Evolutionary conservation across 306 rosid genomes (phyloP).

Genomic region (Quercus gilva): DNA sequence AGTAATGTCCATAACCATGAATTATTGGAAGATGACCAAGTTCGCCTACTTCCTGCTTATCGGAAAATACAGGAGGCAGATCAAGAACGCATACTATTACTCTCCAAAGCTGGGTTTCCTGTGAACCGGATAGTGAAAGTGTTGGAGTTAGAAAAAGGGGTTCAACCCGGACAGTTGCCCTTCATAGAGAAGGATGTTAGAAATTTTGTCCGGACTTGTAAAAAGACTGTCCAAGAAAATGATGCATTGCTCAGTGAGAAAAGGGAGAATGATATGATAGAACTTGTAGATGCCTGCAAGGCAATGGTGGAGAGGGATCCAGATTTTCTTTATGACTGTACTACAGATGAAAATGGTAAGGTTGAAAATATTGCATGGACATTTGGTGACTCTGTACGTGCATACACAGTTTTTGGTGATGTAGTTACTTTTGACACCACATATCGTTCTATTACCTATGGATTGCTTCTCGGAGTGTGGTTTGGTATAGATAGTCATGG

Average conservation of each 20-base stretch:
- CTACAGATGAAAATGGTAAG: constrained; percentile 44
- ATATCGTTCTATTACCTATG: constrained; percentile 52
- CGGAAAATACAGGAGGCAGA: constrained; percentile 62
- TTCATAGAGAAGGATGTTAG: constrained; percentile 77
- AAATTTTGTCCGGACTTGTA: constrained; percentile 63
- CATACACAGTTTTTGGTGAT: constrained; percentile 50
- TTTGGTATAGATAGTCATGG: constrained; percentile 58
- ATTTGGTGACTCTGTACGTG: constrained; percentile 45
- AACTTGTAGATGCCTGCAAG: constrained; percentile 59
- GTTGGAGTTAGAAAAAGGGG: constrained; percentile 63
- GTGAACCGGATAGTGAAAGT: constrained; percentile 62
- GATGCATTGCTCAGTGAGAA: constrained; percentile 60
- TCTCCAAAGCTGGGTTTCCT: constrained; percentile 70
- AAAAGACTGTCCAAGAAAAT: constrained; percentile 63
- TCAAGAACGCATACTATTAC: constrained; percentile 59
- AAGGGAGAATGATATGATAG: constrained; percentile 56
- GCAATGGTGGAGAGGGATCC: constrained; percentile 45
- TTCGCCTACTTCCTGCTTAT: constrained; percentile 69
- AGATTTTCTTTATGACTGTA: constrained; percentile 42
- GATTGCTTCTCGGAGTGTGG: constrained; percentile 63
- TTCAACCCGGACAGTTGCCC: constrained; percentile 61
- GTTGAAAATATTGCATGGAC: constrained; percentile 65
- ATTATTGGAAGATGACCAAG: constrained; percentile 71
- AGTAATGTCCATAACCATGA: constrained; percentile 71
- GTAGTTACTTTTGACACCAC: constrained; percentile 56